Percentiles rank a stretch among this genome's conserved stretches.
Conservation (phyloP, 1,284 basidiomycete species). For the Puccinia polysora region DNA sequence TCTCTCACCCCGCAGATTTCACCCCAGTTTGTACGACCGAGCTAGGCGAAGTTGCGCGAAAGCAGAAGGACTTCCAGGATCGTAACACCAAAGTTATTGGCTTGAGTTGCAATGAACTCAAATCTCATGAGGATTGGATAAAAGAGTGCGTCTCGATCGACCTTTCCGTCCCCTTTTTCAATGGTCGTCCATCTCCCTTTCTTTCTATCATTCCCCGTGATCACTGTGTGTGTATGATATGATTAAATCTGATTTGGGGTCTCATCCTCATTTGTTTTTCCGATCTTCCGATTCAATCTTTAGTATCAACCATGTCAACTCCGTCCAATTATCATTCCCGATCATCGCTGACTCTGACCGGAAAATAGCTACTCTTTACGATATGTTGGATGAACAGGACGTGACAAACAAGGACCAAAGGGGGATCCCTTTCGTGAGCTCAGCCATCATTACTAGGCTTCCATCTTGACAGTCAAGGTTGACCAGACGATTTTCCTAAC, state of each 20-base stretch:
- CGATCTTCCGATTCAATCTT: not conserved
- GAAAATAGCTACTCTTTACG: constrained; percentile 73
- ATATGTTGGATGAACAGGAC: constrained; percentile 95
- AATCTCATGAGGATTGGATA: constrained; percentile 83
- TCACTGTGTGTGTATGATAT: too few species aligned
- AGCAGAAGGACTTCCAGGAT: constrained; percentile 74
- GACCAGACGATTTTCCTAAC: constrained; percentile 51
- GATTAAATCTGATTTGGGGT: too few species aligned
- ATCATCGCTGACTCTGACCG: constrained; percentile 81
- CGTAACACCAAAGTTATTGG: constrained; percentile 91
- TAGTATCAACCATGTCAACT: constrained; percentile 31
- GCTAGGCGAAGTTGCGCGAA: constrained; percentile 87
- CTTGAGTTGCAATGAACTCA: constrained; percentile 84
- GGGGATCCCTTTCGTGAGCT: constrained; percentile 70
- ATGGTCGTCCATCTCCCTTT: too few species aligned
- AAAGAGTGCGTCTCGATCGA: constrained; percentile 59
- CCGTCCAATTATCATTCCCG: constrained; percentile 16
- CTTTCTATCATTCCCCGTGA: too few species aligned
- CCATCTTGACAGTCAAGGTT: constrained; percentile 27
- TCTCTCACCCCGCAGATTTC: constrained; percentile 73
- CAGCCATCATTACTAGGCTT: not conserved
- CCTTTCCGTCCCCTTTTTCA: constrained; percentile 54
- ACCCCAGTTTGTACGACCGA: constrained; percentile 67
- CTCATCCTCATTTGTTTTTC: not conserved
- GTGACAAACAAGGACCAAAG: constrained; percentile 89